phyloP scores from a whole-genome alignment of 345 rosid genomes.

The Brassica juncea region DNA sequence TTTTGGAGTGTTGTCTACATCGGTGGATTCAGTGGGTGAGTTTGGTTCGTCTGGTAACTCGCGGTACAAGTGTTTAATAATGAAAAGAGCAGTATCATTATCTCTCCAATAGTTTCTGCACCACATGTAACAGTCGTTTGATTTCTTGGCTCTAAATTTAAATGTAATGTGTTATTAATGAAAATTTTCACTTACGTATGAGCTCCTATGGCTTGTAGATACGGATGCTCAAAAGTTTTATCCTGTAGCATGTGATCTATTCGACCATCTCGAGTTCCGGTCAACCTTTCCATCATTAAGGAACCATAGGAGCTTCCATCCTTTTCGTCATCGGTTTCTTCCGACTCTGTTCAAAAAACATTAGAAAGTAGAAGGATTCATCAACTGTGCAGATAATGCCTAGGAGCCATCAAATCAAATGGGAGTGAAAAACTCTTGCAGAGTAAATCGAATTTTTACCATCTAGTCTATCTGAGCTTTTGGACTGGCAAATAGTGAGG shows the following conservation, averaged over 20 bases:
- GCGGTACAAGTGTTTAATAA: constrained; percentile 78
- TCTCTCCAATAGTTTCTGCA: constrained; percentile 99
- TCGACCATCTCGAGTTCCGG: constrained; percentile 79
- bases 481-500: constrained; percentile 82
- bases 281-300: constrained; percentile 77
- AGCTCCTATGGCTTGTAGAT: constrained; percentile 89
- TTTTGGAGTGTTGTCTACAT: constrained; percentile 39
- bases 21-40: constrained; percentile 39
- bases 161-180: constrained; percentile 1
- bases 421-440: constrained; percentile 5
- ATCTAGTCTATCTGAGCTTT: constrained; percentile 48
- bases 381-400: background rate
- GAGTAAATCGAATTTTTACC: constrained; percentile 46
- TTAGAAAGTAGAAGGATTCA: background rate
- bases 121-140: background rate
- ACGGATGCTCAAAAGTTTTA: constrained; percentile 93
- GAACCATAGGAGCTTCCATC: constrained; percentile 78
- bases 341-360: constrained; percentile 44
- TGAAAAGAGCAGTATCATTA: constrained; percentile 88
- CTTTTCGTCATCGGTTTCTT: constrained; percentile 47
- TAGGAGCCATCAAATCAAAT: constrained; percentile 12
- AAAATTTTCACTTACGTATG: constrained; percentile 69
- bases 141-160: background rate
- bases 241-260: constrained; percentile 97
- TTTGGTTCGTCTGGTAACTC: constrained; percentile 65